Conservation (phyloP, 139 green algal genomes). For the Bryopsis sp. region DNA sequence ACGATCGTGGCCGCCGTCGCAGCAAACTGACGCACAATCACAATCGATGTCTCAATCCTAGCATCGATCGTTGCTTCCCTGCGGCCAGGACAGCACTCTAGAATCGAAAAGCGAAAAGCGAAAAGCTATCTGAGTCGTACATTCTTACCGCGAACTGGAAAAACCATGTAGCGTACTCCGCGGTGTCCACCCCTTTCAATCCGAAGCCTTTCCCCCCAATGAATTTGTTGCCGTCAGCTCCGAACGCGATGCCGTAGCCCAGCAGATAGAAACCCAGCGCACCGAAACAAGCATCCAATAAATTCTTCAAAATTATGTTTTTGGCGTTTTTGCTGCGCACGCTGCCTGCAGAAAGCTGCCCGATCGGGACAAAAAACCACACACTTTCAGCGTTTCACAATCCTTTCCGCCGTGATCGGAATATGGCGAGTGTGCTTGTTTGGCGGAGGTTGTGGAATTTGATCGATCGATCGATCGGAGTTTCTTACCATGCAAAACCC, state of each 20-base stretch:
- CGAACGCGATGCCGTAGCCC: conserved; percentile 19
- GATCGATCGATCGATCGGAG: not conserved
- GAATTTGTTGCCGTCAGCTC: not conserved
- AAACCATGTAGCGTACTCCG: conserved; percentile 3
- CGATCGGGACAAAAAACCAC: too few species aligned
- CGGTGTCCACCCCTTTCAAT: not conserved
- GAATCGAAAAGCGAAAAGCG: too few species aligned
- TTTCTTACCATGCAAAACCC: conserved; percentile 67
- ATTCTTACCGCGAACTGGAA: conserved; percentile 22
- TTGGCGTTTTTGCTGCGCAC: conserved; percentile 58
- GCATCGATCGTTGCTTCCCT: too few species aligned
- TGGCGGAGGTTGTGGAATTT: not conserved
- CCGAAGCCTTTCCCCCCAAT: not conserved
- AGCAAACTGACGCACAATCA: too few species aligned
- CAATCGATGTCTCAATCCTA: too few species aligned
- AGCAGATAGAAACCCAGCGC: conserved; percentile 44
- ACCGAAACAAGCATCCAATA: conserved; percentile 65
- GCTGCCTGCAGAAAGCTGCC: conserved; percentile 13
- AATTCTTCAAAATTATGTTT: conserved; percentile 90
- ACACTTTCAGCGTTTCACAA: too few species aligned
- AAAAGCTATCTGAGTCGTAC: too few species aligned
- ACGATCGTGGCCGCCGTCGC: conserved; percentile 43
- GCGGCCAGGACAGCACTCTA: too few species aligned
- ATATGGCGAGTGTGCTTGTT: too few species aligned
- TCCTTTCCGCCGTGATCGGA: too few species aligned